These are phyloP conservation scores for Verbascum thapsus DNA, from an alignment of 257 asterid genomes.

Conservation along the genomic window DNA sequence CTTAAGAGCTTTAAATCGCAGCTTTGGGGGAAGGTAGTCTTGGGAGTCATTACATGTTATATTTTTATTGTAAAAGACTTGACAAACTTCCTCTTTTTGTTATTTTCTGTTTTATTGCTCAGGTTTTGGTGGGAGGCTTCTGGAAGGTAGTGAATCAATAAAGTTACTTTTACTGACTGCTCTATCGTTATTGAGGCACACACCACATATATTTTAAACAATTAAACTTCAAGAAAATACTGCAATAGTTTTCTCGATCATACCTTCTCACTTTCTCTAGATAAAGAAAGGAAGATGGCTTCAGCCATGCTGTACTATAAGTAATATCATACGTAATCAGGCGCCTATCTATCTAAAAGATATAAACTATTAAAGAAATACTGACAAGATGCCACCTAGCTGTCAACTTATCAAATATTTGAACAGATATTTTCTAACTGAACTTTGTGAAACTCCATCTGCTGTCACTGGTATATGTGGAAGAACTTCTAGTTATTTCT, in stretches of 20 bases:
- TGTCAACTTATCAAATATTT: constrained; percentile 6
- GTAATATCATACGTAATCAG: background rate
- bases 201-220: background rate
- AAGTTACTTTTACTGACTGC: too few relatives aligned
- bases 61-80: constrained; percentile 16
- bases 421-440: background rate
- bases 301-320: constrained; percentile 10
- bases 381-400: background rate
- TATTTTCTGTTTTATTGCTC: constrained; percentile 37
- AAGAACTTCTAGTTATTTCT: too few relatives aligned
- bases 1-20: constrained; percentile 76
- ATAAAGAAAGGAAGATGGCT: constrained; percentile 17
- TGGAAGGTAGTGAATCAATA: constrained; percentile 64
- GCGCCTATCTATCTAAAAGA: too few relatives aligned
- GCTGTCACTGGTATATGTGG: too few relatives aligned
- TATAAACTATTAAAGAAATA: too few relatives aligned
- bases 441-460: too few relatives aligned
- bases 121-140: constrained; percentile 99
- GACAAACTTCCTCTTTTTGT: constrained; percentile 27
- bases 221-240: background rate
- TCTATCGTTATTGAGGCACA: too few relatives aligned
- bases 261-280: constrained; percentile 1
- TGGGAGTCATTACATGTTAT: constrained; percentile 25
- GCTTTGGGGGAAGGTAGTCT: constrained; percentile 93
- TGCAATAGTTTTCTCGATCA: background rate